A percentile compares a stretch with the other conserved stretches of the same genome.
phyloP scores from a whole-genome alignment of 2,329 filamentous ascomycete species.

The Cordyceps militaris region DNA sequence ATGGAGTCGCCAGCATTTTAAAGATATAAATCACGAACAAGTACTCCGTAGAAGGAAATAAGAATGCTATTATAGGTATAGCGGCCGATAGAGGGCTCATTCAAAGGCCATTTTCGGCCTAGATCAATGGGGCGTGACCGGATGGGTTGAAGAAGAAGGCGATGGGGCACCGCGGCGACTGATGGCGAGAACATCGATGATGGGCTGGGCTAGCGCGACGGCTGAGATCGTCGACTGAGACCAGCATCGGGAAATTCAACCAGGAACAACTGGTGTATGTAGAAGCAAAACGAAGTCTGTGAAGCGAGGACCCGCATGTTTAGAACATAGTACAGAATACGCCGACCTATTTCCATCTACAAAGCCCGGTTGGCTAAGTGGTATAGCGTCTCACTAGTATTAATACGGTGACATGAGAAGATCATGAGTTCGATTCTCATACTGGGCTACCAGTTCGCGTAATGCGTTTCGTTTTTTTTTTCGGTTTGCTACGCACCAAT shows the following conservation, averaged over 20 bases:
- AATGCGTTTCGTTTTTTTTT: constrained; percentile 5
- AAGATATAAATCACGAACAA: too few species aligned
- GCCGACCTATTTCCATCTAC: neutral
- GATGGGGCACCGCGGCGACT: neutral
- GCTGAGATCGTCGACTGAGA: constrained; percentile 1
- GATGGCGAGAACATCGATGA: neutral
- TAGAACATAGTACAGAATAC: neutral
- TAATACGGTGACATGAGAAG: constrained; percentile 22
- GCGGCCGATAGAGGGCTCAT: too few species aligned
- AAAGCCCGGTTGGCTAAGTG: constrained; percentile 27
- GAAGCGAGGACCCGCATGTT: neutral
- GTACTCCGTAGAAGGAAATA: too few species aligned
- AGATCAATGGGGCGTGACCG: neutral
- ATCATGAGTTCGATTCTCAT: constrained; percentile 29
- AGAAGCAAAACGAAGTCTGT: too few species aligned
- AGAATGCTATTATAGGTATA: too few species aligned
- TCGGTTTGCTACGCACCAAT: too few species aligned
- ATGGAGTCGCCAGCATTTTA: too few species aligned
- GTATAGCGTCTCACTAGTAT: constrained; percentile 32
- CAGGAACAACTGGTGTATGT: too few species aligned
- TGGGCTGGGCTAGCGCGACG: constrained; percentile 1
- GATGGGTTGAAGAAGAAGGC: neutral
- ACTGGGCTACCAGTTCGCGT: constrained; percentile 20
- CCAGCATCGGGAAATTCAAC: neutral
- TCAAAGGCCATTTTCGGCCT: too few species aligned